A percentile compares a stretch with the other conserved stretches of the same genome.
Evolutionary conservation across 768 basidiomycete species (phyloP).

Genomic region (Ramaria sp.): DNA sequence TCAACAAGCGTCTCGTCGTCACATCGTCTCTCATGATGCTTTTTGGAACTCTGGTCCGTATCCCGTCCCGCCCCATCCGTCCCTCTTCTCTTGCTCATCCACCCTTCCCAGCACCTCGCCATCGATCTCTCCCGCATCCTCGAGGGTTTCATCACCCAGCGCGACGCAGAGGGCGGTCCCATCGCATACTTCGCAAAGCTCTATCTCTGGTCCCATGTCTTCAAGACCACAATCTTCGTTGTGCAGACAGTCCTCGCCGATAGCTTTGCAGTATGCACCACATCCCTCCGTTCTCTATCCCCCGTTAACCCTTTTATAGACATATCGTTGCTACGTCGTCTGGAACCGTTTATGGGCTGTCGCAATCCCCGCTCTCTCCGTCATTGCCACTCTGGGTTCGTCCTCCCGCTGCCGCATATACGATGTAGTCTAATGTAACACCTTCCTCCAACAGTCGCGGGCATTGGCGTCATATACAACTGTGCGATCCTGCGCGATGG

Average conservation of each 20-base stretch:
- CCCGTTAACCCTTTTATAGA: slow-evolving; percentile 11
- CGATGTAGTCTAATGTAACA: neutral
- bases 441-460: neutral
- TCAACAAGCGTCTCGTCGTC: slow-evolving; percentile 23
- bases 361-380: slow-evolving; percentile 11
- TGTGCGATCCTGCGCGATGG: slow-evolving; percentile 4
- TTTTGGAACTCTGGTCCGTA: slow-evolving; percentile 22
- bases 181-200: slow-evolving; percentile 24
- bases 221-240: slow-evolving; percentile 27
- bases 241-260: slow-evolving; percentile 29
- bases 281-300: neutral
- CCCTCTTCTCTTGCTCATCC: neutral
- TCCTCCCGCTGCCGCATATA: no score
- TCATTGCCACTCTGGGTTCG: slow-evolving; percentile 1
- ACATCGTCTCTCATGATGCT: slow-evolving; percentile 22
- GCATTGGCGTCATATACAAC: slow-evolving; percentile 5
- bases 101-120: slow-evolving; percentile 22
- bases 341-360: slow-evolving; percentile 19
- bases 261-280: slow-evolving; percentile 20
- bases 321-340: slow-evolving; percentile 24
- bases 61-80: neutral
- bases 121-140: slow-evolving; percentile 26
- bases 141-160: slow-evolving; percentile 23
- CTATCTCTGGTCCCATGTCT: slow-evolving; percentile 25
- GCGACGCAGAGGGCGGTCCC: slow-evolving; percentile 13